Conservation (phyloP, 495 filamentous ascomycete genomes). For the Hypoxylon subgilvum region DNA sequence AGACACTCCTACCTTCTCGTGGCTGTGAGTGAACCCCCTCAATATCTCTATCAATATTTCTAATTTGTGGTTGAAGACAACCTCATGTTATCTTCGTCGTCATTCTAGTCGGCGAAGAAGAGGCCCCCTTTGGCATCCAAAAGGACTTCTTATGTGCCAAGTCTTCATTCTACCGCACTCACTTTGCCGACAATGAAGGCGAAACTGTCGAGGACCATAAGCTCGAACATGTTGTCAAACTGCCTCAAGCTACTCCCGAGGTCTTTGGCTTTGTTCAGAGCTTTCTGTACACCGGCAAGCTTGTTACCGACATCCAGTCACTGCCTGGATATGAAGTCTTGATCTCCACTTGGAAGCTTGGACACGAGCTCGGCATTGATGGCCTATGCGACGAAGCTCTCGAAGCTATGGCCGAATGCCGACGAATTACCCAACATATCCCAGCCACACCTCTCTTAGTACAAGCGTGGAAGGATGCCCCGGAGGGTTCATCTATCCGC, state of each 20-base stretch:
- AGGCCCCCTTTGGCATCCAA: constrained; percentile 59
- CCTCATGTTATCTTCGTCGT: constrained; percentile 62
- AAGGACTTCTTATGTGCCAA: constrained; percentile 60
- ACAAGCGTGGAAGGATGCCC: constrained; percentile 61
- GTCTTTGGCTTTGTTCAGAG: constrained; percentile 60
- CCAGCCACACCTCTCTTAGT: constrained; percentile 60
- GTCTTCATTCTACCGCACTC: constrained; percentile 51
- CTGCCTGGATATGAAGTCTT: constrained; percentile 57
- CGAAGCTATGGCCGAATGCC: constrained; percentile 58
- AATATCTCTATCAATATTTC: not conserved
- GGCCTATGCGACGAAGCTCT: constrained; percentile 58
- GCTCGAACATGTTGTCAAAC: constrained; percentile 54
- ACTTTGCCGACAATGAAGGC: constrained; percentile 45
- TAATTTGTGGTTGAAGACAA: constrained; percentile 42
- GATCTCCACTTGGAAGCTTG: constrained; percentile 60
- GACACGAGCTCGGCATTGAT: constrained; percentile 55
- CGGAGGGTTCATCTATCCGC: constrained; percentile 60
- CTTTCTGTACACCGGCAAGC: constrained; percentile 57
- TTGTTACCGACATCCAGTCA: constrained; percentile 46
- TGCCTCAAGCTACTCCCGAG: constrained; percentile 51
- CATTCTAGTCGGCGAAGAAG: constrained; percentile 56
- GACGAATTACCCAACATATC: constrained; percentile 54
- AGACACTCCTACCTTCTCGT: constrained; percentile 26
- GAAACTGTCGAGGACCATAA: constrained; percentile 26
- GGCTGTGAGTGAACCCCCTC: constrained; percentile 33